Percentiles rank a stretch among this genome's conserved stretches.
Conservation (phyloP, 169 alveolate genomes). For the Eimeria brunetti region DNA sequence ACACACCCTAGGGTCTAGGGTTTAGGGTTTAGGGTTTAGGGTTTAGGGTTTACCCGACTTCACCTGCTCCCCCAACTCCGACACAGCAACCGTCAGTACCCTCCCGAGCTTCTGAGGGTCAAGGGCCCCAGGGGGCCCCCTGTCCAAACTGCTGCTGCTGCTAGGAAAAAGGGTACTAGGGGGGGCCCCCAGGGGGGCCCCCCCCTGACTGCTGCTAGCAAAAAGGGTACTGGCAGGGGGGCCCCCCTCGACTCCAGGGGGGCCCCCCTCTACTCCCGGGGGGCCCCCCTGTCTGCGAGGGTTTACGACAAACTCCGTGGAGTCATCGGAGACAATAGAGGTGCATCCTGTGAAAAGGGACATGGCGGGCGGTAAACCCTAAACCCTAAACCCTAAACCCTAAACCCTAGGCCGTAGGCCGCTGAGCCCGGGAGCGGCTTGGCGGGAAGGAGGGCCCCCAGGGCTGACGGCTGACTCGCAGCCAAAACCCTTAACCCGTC, state of each 20-base stretch:
- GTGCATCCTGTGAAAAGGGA: constrained; percentile 13
- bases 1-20: neutral
- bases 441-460: neutral
- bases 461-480: neutral
- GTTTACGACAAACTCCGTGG: neutral
- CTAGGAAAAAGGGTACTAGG: too few relatives aligned
- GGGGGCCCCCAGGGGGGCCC: constrained; percentile 8
- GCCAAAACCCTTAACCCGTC: neutral
- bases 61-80: constrained; percentile 69
- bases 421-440: neutral
- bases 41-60: constrained; percentile 36
- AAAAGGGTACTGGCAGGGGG: neutral
- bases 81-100: constrained; percentile 61
- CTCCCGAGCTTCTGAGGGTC: constrained; percentile 68
- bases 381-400: neutral
- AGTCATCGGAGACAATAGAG: constrained; percentile 3
- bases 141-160: too few relatives aligned
- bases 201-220: neutral
- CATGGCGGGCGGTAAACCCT: neutral
- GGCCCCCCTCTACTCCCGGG: neutral
- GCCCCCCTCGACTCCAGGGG: neutral
- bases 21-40: constrained; percentile 44
- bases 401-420: neutral
- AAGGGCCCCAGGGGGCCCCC: constrained; percentile 29
- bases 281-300: constrained; percentile 6